Conservation (phyloP, 2,329 filamentous ascomycete species). For the Penicillium janthinellum region DNA sequence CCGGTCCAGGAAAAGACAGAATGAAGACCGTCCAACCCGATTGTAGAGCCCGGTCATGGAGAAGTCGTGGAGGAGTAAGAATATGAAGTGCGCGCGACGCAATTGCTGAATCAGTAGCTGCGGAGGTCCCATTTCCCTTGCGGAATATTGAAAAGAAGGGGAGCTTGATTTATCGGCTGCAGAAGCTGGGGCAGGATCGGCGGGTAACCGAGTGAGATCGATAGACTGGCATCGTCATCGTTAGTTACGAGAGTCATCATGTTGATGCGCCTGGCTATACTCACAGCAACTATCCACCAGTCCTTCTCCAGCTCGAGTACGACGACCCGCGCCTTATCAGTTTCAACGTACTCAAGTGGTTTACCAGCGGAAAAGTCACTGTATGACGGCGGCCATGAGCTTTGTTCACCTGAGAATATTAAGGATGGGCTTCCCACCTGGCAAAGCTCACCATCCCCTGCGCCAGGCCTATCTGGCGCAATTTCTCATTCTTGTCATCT, state of each 20-base stretch:
- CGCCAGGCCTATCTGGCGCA: slow-evolving; percentile 91
- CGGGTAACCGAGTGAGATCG: slow-evolving; percentile 74
- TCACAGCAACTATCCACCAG: slow-evolving; percentile 94
- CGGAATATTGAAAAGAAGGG: slow-evolving; percentile 73
- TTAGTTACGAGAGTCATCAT: not conserved
- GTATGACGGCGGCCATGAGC: slow-evolving; percentile 22
- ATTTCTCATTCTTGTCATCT: slow-evolving; percentile 78
- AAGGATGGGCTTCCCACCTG: slow-evolving; percentile 50
- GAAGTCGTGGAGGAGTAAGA: slow-evolving; percentile 82
- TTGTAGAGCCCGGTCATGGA: slow-evolving; percentile 71
- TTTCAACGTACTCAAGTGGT: slow-evolving; percentile 83
- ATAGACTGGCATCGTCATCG: slow-evolving; percentile 61
- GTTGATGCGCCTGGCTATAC: slow-evolving; percentile 36
- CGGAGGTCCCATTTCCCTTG: slow-evolving; percentile 83
- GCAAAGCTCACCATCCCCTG: slow-evolving; percentile 96
- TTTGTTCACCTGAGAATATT: not conserved
- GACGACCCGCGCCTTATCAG: slow-evolving; percentile 81
- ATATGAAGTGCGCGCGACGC: slow-evolving; percentile 76
- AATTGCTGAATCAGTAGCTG: slow-evolving; percentile 78
- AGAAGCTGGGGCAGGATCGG: slow-evolving; percentile 49
- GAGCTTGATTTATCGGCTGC: slow-evolving; percentile 42
- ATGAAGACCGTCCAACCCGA: slow-evolving; percentile 65
- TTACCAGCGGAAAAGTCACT: slow-evolving; percentile 79
- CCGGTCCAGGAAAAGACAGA: slow-evolving; percentile 70
- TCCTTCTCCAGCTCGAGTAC: slow-evolving; percentile 83